These are phyloP conservation scores for Saturnispora serradocipensis DNA, from an alignment of 805 yeast genomes.

Conservation along the genomic window DNA sequence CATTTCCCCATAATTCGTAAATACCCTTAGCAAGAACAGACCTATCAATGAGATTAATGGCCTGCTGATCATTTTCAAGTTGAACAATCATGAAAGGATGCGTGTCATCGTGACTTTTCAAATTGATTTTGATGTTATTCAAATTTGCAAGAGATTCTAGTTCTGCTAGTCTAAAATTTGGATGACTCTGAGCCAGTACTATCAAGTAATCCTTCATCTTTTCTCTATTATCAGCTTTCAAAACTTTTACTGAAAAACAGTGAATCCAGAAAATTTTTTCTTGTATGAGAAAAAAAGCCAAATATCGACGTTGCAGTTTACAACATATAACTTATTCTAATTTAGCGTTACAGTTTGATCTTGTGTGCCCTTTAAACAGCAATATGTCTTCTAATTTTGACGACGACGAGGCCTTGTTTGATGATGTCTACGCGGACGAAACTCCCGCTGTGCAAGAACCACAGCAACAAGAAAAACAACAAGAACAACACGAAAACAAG, in stretches of 20 bases:
- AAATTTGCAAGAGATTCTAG: constrained; percentile 74
- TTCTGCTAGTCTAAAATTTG: constrained; percentile 72
- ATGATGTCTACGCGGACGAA: constrained; percentile 61
- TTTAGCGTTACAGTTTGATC: background rate
- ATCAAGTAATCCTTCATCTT: constrained; percentile 55
- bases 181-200: constrained; percentile 80
- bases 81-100: constrained; percentile 67
- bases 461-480: background rate
- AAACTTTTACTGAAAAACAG: background rate
- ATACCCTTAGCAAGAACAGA: constrained; percentile 66
- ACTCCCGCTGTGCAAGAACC: constrained; percentile 13
- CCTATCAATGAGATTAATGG: constrained; percentile 51
- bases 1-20: constrained; percentile 81
- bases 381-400: constrained; percentile 43
- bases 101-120: constrained; percentile 45
- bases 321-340: background rate
- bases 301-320: constrained; percentile 2
- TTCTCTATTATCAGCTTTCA: background rate
- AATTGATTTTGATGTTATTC: constrained; percentile 46
- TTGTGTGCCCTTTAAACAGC: background rate
- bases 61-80: constrained; percentile 58
- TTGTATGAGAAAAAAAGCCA: background rate
- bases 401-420: constrained; percentile 91
- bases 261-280: background rate
- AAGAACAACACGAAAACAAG: constrained; percentile 1